Conservation (phyloP, 805 yeast species). For the Grigorovia jiainica region DNA sequence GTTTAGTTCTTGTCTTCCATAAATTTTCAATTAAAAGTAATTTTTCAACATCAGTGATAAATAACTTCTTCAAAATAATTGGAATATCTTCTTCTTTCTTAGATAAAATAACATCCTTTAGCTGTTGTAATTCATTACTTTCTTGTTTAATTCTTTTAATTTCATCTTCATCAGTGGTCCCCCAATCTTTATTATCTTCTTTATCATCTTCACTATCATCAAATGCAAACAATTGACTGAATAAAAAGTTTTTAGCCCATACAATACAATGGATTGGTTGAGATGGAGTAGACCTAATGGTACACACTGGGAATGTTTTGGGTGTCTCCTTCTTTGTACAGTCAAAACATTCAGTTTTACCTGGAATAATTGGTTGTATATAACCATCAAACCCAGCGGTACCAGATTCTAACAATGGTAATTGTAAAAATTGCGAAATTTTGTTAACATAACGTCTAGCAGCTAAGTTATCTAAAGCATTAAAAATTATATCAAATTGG, state of each 20-base stretch:
- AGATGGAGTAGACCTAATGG: conserved; percentile 93
- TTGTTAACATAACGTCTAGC: conserved; percentile 87
- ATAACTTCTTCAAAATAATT: conserved; percentile 51
- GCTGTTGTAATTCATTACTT: conserved; percentile 50
- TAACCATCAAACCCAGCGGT: conserved; percentile 94
- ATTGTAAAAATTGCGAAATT: conserved; percentile 62
- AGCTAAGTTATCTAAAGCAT: conserved; percentile 88
- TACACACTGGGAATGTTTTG: conserved; percentile 89
- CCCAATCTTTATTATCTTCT: conserved; percentile 36
- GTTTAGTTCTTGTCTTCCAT: conserved; percentile 67
- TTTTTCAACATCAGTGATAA: conserved; percentile 67
- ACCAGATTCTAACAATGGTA: conserved; percentile 85
- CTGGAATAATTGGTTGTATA: conserved; percentile 82
- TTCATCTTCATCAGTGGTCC: conserved; percentile 57
- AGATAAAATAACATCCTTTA: conserved; percentile 32
- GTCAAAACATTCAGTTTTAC: conserved; percentile 82
- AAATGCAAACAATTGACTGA: conserved; percentile 62
- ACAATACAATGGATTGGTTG: conserved; percentile 94
- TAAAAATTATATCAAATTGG: conserved; percentile 71
- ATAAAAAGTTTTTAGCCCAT: conserved; percentile 92
- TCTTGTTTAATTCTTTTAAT: conserved; percentile 57
- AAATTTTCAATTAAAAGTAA: conserved; percentile 59
- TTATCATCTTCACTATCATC: conserved; percentile 33
- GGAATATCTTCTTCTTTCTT: conserved; percentile 27
- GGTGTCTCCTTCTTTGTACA: conserved; percentile 84